Percentiles rank a stretch among this genome's conserved stretches.
Evolutionary conservation across 140 eudicot species (phyloP).

Genomic region (Anethum foeniculum): DNA sequence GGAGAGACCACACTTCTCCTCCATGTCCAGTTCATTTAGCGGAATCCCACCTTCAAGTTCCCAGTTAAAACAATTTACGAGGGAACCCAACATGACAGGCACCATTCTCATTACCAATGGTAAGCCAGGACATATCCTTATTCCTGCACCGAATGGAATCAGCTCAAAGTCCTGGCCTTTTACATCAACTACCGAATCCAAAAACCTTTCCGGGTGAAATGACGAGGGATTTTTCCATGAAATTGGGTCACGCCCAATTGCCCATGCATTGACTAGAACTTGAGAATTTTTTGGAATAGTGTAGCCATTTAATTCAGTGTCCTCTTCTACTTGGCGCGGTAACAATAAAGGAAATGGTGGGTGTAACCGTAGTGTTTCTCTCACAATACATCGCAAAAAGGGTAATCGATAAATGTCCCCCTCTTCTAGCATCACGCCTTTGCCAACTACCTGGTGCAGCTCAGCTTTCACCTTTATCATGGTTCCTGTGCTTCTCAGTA

Average conservation of each 20-base stretch:
- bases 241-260: not conserved
- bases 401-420: constrained; percentile 30
- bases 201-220: constrained; percentile 23
- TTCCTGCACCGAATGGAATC: constrained; percentile 26
- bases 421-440: constrained; percentile 38
- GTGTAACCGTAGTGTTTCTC: constrained; percentile 59
- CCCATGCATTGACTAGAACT: constrained; percentile 44
- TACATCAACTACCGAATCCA: constrained; percentile 16
- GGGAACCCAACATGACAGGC: constrained; percentile 20
- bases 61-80: constrained; percentile 20
- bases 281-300: constrained; percentile 40
- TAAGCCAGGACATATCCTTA: constrained; percentile 24
- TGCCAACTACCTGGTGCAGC: constrained; percentile 45
- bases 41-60: constrained; percentile 13
- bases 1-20: constrained; percentile 3
- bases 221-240: constrained; percentile 13
- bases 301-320: constrained; percentile 41
- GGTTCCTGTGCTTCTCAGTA: constrained; percentile 32
- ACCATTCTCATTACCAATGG: constrained; percentile 23
- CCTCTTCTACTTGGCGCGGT: constrained; percentile 29
- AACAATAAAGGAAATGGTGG: constrained; percentile 48
- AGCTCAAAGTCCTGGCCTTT: constrained; percentile 22
- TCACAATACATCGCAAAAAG: constrained; percentile 41
- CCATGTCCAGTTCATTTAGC: constrained; percentile 20
- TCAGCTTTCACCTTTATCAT: constrained; percentile 40